phyloP scores from a whole-genome alignment of 768 basidiomycete species.

The Phlegmacium glaucopus region DNA sequence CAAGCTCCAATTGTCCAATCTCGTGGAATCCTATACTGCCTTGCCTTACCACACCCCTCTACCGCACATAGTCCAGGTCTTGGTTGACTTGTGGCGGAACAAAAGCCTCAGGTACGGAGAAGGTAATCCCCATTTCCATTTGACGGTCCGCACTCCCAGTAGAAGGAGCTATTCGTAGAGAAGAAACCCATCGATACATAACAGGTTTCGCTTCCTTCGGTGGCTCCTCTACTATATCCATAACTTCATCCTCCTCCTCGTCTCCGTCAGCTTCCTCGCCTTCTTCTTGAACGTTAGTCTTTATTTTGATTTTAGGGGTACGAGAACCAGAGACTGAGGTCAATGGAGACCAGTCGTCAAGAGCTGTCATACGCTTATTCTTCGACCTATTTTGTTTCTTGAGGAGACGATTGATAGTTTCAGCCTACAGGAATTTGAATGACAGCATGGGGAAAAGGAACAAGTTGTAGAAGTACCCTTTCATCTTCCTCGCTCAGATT shows the following conservation, averaged over 20 bases:
- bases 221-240: slow-evolving; percentile 31
- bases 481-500: slow-evolving; percentile 82
- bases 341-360: slow-evolving; percentile 42
- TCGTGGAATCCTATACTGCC: too few relatives aligned
- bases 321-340: too few relatives aligned
- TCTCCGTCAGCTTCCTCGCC: slow-evolving; percentile 42
- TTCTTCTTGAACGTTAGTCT: slow-evolving; percentile 19
- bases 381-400: slow-evolving; percentile 78
- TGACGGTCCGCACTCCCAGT: too few relatives aligned
- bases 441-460: background rate
- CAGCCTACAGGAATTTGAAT: slow-evolving; percentile 44
- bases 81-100: too few relatives aligned
- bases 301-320: slow-evolving; percentile 23
- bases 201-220: too few relatives aligned
- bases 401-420: slow-evolving; percentile 85
- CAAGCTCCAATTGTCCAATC: too few relatives aligned
- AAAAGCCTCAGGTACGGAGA: too few relatives aligned
- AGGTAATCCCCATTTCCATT: too few relatives aligned
- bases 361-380: slow-evolving; percentile 54
- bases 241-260: slow-evolving; percentile 32
- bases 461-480: slow-evolving; percentile 45
- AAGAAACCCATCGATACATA: too few relatives aligned
- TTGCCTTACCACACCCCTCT: too few relatives aligned
- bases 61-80: too few relatives aligned
- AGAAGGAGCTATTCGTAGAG: too few relatives aligned